Evolutionary conservation across 495 filamentous ascomycete species (phyloP).

Genomic region (Aspergillus egyptiacus): DNA sequence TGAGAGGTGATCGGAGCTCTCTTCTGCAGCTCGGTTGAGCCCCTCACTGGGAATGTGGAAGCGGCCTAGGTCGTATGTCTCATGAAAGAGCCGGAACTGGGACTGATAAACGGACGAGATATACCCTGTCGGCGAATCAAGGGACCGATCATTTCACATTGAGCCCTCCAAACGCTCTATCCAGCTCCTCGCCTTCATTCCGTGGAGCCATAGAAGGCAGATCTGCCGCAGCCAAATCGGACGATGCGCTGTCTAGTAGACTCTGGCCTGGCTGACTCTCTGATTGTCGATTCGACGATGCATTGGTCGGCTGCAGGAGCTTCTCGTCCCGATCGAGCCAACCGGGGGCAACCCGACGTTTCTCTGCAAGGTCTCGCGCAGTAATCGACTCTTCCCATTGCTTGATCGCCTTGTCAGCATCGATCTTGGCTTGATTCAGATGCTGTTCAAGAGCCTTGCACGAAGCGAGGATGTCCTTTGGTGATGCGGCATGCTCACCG

Average conservation of each 20-base stretch:
- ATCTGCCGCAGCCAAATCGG: slow-evolving; percentile 32
- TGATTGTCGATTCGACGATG: slow-evolving; percentile 9
- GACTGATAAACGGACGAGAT: neutral
- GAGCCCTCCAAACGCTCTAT: slow-evolving; percentile 80
- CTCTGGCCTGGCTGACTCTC: slow-evolving; percentile 33
- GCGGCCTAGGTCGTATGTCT: neutral
- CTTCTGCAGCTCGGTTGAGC: neutral
- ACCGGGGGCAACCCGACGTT: slow-evolving; percentile 82
- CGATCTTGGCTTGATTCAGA: slow-evolving; percentile 54
- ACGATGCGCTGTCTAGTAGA: slow-evolving; percentile 41
- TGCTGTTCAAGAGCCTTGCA: slow-evolving; percentile 73
- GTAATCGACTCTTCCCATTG: slow-evolving; percentile 65
- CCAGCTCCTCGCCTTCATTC: slow-evolving; percentile 71
- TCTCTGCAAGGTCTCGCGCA: slow-evolving; percentile 83
- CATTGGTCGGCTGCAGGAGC: slow-evolving; percentile 62
- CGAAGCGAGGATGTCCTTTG: slow-evolving; percentile 73
- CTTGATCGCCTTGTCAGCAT: slow-evolving; percentile 58
- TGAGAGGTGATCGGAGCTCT: neutral
- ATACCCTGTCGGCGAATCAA: no score
- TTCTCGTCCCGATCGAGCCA: slow-evolving; percentile 89
- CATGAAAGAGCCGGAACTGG: neutral
- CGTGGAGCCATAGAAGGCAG: slow-evolving; percentile 46
- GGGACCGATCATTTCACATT: slow-evolving; percentile 39
- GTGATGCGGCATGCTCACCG: slow-evolving; percentile 70
- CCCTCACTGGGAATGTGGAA: neutral